A percentile compares a stretch with the other conserved stretches of the same genome.
These are phyloP conservation scores for Cutaneotrichosporon dermatis DNA, from an alignment of 1,284 basidiomycete species.

Conservation along the genomic window DNA sequence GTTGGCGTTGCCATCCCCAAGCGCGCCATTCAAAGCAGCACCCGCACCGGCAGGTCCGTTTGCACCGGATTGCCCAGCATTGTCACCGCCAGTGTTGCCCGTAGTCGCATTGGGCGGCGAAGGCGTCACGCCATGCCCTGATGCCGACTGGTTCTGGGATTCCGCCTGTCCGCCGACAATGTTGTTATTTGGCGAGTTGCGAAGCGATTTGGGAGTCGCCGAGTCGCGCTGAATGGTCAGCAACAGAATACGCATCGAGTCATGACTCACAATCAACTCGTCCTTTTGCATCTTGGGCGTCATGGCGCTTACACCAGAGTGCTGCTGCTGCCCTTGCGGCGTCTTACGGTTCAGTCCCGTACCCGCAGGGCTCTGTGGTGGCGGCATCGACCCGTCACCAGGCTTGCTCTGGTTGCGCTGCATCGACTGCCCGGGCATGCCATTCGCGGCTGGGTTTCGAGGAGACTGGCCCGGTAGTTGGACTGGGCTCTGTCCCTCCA, in stretches of 20 bases:
- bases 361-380: conserved; percentile 38
- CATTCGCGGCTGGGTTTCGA: conserved; percentile 12
- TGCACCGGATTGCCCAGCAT: neutral
- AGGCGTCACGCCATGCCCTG: conserved; percentile 25
- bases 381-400: conserved; percentile 37
- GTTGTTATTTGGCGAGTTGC: conserved; percentile 36
- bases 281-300: conserved; percentile 22
- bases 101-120: conserved; percentile 26
- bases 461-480: conserved; percentile 14
- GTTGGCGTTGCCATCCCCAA: neutral
- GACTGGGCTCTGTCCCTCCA: conserved; percentile 18
- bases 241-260: too few relatives aligned
- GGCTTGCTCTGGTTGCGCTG: conserved; percentile 39
- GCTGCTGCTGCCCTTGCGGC: conserved; percentile 23
- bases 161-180: conserved; percentile 13
- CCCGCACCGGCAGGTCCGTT: neutral
- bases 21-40: conserved; percentile 4
- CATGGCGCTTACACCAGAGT: conserved; percentile 10
- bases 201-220: conserved; percentile 40
- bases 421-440: conserved; percentile 24
- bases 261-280: conserved; percentile 29
- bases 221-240: conserved; percentile 24
- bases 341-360: conserved; percentile 24
- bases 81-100: conserved; percentile 4
- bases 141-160: conserved; percentile 2